These are phyloP conservation scores for Nitzschia palea DNA, from an alignment of 108 stramenopile genomes.

Conservation along the genomic window DNA sequence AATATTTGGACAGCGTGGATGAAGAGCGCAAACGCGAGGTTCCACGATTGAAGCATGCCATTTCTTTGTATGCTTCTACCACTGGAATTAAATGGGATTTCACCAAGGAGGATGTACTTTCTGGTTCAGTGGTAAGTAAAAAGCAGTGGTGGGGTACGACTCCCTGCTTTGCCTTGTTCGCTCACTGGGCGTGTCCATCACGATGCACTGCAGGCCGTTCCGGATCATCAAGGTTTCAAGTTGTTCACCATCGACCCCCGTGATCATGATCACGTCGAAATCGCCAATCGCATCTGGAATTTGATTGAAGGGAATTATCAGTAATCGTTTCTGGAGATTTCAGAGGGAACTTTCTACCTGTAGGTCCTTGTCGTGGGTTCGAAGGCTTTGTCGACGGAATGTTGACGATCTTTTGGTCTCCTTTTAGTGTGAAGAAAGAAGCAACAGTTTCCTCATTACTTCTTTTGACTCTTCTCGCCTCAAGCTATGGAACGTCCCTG, in stretches of 20 bases:
- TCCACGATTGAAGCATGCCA: constrained; percentile 38
- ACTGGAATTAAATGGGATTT: constrained; percentile 62
- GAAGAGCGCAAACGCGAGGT: constrained; percentile 41
- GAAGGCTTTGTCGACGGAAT: too few species aligned
- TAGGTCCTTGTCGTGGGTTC: too few species aligned
- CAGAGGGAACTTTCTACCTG: too few species aligned
- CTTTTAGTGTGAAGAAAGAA: too few species aligned
- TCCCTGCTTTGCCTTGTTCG: not conserved
- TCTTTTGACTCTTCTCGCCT: too few species aligned
- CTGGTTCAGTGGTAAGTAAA: constrained; percentile 45
- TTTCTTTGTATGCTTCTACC: constrained; percentile 43
- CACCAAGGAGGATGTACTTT: constrained; percentile 24
- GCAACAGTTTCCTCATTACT: too few species aligned
- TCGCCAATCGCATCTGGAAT: constrained; percentile 38
- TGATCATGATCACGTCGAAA: constrained; percentile 34
- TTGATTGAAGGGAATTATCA: constrained; percentile 42
- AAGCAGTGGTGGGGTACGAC: not conserved
- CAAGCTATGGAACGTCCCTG: too few species aligned
- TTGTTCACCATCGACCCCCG: constrained; percentile 39
- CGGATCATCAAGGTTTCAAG: constrained; percentile 18
- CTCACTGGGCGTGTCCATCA: not conserved
- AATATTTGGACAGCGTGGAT: constrained; percentile 42
- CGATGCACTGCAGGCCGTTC: constrained; percentile 23
- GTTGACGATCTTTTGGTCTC: too few species aligned
- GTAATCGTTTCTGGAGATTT: too few species aligned